Evolutionary conservation across 2,329 filamentous ascomycete genomes (phyloP).

Genomic region (Rasamsonia emersonii): DNA sequence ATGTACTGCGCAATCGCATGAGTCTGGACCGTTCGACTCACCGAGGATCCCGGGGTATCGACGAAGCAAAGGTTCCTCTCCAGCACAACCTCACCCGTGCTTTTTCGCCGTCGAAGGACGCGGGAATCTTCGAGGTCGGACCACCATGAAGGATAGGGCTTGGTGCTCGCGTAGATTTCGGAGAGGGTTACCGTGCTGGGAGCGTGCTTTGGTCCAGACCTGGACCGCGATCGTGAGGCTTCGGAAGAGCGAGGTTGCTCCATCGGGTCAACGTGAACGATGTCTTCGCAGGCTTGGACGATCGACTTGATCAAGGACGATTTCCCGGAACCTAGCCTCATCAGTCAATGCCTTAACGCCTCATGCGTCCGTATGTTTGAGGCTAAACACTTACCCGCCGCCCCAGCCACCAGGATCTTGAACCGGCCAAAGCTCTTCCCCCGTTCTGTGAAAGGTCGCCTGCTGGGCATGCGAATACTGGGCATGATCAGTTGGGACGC

Average conservation of each 20-base stretch:
- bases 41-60: conserved; percentile 60
- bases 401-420: conserved; percentile 80
- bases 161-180: conserved; percentile 71
- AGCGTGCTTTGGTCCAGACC: conserved; percentile 12
- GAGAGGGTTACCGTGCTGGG: conserved; percentile 36
- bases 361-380: neutral
- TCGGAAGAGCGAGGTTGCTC: conserved; percentile 14
- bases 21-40: conserved; percentile 46
- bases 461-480: conserved; percentile 80
- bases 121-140: conserved; percentile 63
- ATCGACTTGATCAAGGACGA: conserved; percentile 83
- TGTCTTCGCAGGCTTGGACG: conserved; percentile 77
- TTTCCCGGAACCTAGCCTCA: conserved; percentile 64
- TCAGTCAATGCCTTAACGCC: conserved; percentile 3
- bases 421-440: conserved; percentile 77
- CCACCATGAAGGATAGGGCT: conserved; percentile 85
- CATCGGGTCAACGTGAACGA: conserved; percentile 78
- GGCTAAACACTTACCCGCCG: conserved; percentile 56
- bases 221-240: conserved; percentile 11
- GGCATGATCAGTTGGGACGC: conserved; percentile 90
- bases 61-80: conserved; percentile 93
- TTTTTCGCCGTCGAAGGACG: conserved; percentile 56
- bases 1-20: conserved; percentile 61
- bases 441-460: conserved; percentile 79
- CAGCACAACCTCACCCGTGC: conserved; percentile 65